These are phyloP conservation scores for Hymenoscyphus infarciens DNA, from an alignment of 2,329 filamentous ascomycete genomes.

Conservation along the genomic window DNA sequence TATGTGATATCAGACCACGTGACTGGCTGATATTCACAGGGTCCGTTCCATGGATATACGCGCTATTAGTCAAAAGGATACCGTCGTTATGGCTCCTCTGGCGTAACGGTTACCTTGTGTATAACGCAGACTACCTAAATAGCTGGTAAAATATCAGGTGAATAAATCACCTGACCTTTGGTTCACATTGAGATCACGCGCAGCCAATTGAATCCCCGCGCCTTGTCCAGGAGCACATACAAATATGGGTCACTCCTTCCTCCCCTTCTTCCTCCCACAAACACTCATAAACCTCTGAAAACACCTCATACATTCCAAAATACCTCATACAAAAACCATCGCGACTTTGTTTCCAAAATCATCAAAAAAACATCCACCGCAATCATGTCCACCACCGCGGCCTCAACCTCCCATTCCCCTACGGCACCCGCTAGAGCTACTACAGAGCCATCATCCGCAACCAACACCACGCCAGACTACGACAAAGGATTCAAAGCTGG, in stretches of 20 bases:
- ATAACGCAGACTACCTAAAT: too few relatives aligned
- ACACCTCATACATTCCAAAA: neutral
- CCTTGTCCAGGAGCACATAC: neutral
- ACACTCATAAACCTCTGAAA: neutral
- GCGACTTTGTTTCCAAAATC: neutral
- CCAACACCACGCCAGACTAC: constrained; percentile 8
- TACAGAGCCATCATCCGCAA: constrained; percentile 5
- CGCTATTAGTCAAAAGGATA: too few relatives aligned
- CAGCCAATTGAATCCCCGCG: neutral
- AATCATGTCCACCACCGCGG: constrained; percentile 6
- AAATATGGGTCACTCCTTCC: neutral
- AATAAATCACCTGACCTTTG: neutral
- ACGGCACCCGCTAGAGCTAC: constrained; percentile 5
- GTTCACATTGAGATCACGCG: neutral
- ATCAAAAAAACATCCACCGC: neutral
- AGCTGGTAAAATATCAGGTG: too few relatives aligned
- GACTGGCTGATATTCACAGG: too few relatives aligned
- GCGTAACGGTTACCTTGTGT: too few relatives aligned
- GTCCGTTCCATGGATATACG: too few relatives aligned
- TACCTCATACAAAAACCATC: neutral
- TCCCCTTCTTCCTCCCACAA: neutral
- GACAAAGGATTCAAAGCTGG: constrained; percentile 8
- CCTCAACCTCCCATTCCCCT: constrained; percentile 5
- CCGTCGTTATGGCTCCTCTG: too few relatives aligned
- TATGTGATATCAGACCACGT: too few relatives aligned